Base-by-base conservation (phyloP, 192 early-diverging fungal species). In the Coemansia sp. region DNA sequence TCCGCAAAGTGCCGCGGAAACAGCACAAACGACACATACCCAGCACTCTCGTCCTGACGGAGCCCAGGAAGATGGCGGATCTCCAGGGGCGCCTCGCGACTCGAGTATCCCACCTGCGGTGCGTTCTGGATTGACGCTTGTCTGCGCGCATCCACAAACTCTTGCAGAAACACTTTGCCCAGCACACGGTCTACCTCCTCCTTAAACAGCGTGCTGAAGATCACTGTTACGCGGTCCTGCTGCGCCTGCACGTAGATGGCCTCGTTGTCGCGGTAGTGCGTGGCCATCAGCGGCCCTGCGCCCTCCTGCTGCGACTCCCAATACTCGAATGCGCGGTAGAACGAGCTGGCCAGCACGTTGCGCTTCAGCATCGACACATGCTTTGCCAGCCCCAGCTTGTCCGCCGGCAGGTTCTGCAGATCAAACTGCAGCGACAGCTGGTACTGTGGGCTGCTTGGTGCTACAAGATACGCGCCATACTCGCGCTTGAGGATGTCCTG, bases 91-190 rank as follows among this genome's bases (percentile, higher is more conserved):
- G 98, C 92, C 57, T 98, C 98, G 46, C 94, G 92, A 64, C 83
- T 85, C 37, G 90, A 91, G 80, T 95, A 99, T 17, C 95, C 79
- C 8, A 99, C 98, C 83, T 96, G 95, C 25, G 98, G 98, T n/a
- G 96, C 95, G 69, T 93, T 95, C 75, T 95, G 94, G 60, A 94
- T 87, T 42, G 88, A 83, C 55, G 90, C 90, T 76, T 88, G 90
- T 70, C 95, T 90, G 58, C 97, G 87, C n/a, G 95, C 97, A 85
- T 99, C 97, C 32, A 97, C 95, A 83, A 99, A 99, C 90, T 99
- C 97, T 88, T 98, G 96, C 64, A 99, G 84, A 76, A 99, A 99
- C 39, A 99, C 94, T 67, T 90, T 93, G 55, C 95, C 98, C 81
- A 94, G 91, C 67, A 99, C 91, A 40, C 90, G 88, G 74, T 99